Evolutionary conservation across 2,329 filamentous ascomycete species (phyloP), one percentile per base, ranked within the genome.

Genomic region (Myriangium duriaei): DNA sequence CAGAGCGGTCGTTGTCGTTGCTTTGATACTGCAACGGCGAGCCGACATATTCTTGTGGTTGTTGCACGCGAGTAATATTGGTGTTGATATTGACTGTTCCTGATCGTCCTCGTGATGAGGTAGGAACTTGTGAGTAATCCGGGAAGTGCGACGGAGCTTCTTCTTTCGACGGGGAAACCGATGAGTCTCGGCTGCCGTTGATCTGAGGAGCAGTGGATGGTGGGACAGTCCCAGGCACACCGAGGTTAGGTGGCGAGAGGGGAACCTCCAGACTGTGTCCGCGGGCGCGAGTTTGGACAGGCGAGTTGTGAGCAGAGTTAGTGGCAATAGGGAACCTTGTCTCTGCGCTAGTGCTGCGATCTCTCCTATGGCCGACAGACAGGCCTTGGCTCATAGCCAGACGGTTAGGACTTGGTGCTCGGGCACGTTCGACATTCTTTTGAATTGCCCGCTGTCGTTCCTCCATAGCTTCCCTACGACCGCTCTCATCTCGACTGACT

Each of bases 401-500:
- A 30, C 35, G 37, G 32, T 35, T 40, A 5, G 43, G 43, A 21
- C 47, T 56, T 49, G 31, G 73, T 64, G 45, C 72, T 7, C 55
- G 55, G 18, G 68, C 16, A 76, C 76, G 4, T 30, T 52, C 49
- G n/a, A 49, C 48, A 14, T 54, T 54, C 11, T 67, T 75, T 21
- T 70, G 73, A 40, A 91, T 76, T 44, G 85, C 84, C 44, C 84
- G 78, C 56, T 85, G 83, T 37, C 91, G 78, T 57, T 94, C 91
- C 61, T 96, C 88, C 76, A 94, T 88, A 48, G 93, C 79, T 31
- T 84, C 84, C 52, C 86, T 84, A 43, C 91, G 81, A 60, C 92
- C 92, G 62, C 85, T 92, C 67, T 98, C 91, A 55, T 98, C 86
- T 1, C 86, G 93, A 57, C 84, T 92, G 52, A 95, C 83, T 18